Base-by-base conservation (phyloP, 2,329 filamentous ascomycete genomes). In the Alternaria brassicicola region DNA sequence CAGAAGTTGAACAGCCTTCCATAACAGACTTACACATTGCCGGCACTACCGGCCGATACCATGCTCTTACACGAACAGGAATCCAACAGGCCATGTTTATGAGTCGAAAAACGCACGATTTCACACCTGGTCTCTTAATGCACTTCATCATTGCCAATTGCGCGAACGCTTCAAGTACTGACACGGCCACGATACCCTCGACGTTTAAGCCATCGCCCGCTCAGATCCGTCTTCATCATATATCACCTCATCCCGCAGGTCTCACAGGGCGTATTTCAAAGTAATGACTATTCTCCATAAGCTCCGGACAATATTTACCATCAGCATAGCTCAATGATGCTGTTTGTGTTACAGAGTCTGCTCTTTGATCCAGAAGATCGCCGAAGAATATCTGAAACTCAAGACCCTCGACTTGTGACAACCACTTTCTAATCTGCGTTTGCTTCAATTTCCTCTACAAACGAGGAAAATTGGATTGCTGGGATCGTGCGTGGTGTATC, bases 391-490 rank as follows among this genome's bases (percentile, higher is more conserved):
- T n/a, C n/a, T n/a, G n/a, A n/a, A n/a, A n/a, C n/a, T n/a, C n/a
- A n/a, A n/a, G n/a, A n/a, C n/a, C n/a, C n/a, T n/a, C n/a, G n/a
- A n/a, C n/a, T n/a, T n/a, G n/a, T n/a, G n/a, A n/a, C n/a, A n/a
- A n/a, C n/a, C n/a, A n/a, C n/a, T n/a, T n/a, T n/a, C n/a, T n/a
- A n/a, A n/a, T n/a, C n/a, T n/a, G n/a, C n/a, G n/a, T n/a, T n/a
- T n/a, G n/a, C n/a, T n/a, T n/a, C n/a, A n/a, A n/a, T n/a, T n/a
- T n/a, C n/a, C n/a, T n/a, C n/a, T n/a, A n/a, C n/a, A n/a, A n/a
- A n/a, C n/a, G n/a, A n/a, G n/a, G n/a, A n/a, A 5, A n/a, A 35
- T 4, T 4, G 2, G 1, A 1, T 35, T 35, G 0, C 6, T 13
- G 15, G 8, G 1, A 35, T 1, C 6, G 2, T 35, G 8, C 17